phyloP scores from a whole-genome alignment of 371 early-diverging fungal species.

The Chytridiales sp. region DNA sequence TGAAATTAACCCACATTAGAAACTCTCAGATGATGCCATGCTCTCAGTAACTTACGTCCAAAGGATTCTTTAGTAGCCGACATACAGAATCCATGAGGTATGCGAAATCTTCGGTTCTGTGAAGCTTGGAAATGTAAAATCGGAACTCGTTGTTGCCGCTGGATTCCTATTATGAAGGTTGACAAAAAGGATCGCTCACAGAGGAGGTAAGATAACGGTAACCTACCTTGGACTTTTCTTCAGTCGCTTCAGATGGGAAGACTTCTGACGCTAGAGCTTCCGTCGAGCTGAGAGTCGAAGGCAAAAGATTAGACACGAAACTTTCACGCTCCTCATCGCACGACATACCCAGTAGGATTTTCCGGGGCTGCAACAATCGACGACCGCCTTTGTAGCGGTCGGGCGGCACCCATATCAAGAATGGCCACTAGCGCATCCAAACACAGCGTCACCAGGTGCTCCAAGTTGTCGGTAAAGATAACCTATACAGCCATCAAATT shows the following conservation, averaged over 20 bases:
- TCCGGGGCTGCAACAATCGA: constrained; percentile 2
- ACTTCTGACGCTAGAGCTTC: not conserved
- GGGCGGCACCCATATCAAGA: constrained; percentile 55
- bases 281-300: not conserved
- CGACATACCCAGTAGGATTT: not conserved
- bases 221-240: constrained; percentile 2
- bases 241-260: constrained; percentile 4
- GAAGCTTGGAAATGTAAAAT: constrained; percentile 71
- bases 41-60: constrained; percentile 58
- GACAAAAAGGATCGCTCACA: not conserved
- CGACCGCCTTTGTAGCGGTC: constrained; percentile 5
- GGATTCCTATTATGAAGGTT: constrained; percentile 1
- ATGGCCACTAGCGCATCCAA: constrained; percentile 68
- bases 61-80: constrained; percentile 74
- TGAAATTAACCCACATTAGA: constrained; percentile 16
- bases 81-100: constrained; percentile 71
- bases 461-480: constrained; percentile 65
- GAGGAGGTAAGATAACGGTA: not conserved
- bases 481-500: constrained; percentile 32
- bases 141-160: constrained; percentile 51
- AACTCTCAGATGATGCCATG: not conserved
- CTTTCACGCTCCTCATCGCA: not conserved
- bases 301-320: not conserved
- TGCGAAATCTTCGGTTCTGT: constrained; percentile 75
- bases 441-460: constrained; percentile 68